A percentile compares a stretch with the other conserved stretches of the same genome.
Conservation (phyloP, 805 yeast genomes). For the Komagataella mondaviorum region DNA sequence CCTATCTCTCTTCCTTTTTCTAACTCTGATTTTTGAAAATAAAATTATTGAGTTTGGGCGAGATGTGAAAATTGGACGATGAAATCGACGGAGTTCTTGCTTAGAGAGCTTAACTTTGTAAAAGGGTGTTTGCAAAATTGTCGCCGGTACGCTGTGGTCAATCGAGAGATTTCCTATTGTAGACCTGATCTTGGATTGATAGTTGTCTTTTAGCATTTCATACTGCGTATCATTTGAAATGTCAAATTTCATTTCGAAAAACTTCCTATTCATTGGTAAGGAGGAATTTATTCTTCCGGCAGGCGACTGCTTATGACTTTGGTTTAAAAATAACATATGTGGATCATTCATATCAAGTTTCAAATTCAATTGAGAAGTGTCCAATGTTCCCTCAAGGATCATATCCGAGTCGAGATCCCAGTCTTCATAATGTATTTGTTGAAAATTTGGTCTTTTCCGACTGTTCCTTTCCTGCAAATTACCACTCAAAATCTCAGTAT, state of each 20-base stretch:
- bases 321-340: constrained; percentile 51
- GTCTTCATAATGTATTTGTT: constrained; percentile 17
- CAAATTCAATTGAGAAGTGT: constrained; percentile 21
- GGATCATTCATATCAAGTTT: constrained; percentile 83
- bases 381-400: constrained; percentile 57
- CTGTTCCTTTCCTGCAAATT: background rate
- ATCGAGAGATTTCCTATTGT: constrained; percentile 84
- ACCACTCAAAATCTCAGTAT: constrained; percentile 32
- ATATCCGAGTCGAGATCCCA: constrained; percentile 48
- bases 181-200: constrained; percentile 83
- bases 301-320: constrained; percentile 8
- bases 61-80: constrained; percentile 61
- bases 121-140: constrained; percentile 78
- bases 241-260: constrained; percentile 51
- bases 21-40: constrained; percentile 58
- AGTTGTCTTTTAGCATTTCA: constrained; percentile 69
- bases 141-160: constrained; percentile 85
- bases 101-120: constrained; percentile 67
- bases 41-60: constrained; percentile 68
- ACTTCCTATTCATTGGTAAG: constrained; percentile 41
- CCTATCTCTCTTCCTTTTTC: constrained; percentile 83
- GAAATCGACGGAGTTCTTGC: constrained; percentile 62
- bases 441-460: background rate
- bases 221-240: constrained; percentile 84
- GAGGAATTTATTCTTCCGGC: constrained; percentile 15